phyloP scores from a whole-genome alignment of 192 early-diverging fungal genomes.

The Linnemannia zychae region DNA sequence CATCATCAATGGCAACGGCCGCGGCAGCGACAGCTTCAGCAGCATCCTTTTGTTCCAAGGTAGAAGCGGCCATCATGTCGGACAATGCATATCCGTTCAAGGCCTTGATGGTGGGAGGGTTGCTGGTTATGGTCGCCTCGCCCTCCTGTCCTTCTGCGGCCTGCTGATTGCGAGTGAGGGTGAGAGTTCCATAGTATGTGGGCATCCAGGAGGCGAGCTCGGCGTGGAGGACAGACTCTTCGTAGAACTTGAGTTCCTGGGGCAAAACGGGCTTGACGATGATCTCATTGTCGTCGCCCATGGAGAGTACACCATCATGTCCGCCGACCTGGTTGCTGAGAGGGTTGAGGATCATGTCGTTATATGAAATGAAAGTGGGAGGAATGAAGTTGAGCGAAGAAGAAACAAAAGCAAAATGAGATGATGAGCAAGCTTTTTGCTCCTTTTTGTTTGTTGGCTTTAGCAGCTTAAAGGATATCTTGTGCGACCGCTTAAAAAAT shows the following conservation, averaged over 20 bases:
- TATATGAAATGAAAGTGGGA: background rate
- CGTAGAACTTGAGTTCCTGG: constrained; percentile 83
- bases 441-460: background rate
- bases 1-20: background rate
- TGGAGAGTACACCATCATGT: constrained; percentile 75
- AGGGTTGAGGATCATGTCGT: constrained; percentile 51
- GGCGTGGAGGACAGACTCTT: constrained; percentile 61
- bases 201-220: constrained; percentile 75
- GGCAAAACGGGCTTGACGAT: constrained; percentile 78
- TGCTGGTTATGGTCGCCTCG: background rate
- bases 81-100: constrained; percentile 34
- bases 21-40: constrained; percentile 26
- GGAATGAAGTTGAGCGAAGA: background rate
- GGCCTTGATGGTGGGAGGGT: constrained; percentile 30
- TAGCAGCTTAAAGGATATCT: background rate
- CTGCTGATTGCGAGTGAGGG: constrained; percentile 19
- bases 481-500: constrained; percentile 1
- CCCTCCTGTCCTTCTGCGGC: background rate
- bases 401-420: background rate
- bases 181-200: constrained; percentile 73
- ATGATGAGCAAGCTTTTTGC: background rate
- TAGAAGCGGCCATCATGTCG: constrained; percentile 21
- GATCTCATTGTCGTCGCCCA: constrained; percentile 70
- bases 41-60: constrained; percentile 1
- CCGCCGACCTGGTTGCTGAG: constrained; percentile 87